Base-by-base conservation (phyloP, 2,329 filamentous ascomycete species). In the Celoporthe dispersa region DNA sequence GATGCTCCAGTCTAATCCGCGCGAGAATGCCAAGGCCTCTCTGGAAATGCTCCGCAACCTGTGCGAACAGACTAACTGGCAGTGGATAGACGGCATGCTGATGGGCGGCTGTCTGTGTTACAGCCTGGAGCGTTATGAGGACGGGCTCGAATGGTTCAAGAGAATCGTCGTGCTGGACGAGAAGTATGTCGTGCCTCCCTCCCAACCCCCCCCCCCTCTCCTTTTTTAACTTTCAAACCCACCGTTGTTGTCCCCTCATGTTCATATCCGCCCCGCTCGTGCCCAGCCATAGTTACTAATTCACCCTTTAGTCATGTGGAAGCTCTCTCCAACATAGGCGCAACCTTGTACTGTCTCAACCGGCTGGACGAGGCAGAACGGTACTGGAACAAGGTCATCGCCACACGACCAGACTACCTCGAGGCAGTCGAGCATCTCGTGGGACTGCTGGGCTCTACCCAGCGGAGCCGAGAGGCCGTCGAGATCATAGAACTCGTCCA, bases 391-490 rank as follows among this genome's bases (percentile, higher is more conserved):
- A 89, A 88, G 71, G 94, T 94, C n/a, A 90, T 98, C 35, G 92
- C 90, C 77, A 83, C 93, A 69, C 90, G 93, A 11, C 96, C 96
- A 0, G 92, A 90, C 77, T 97, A 97, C 80, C 92, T 99, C 69
- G 96, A 99, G 81, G 94, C 96, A 9, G 94, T 96, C 2, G 96
- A 99, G 78, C 94, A 98, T 82, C 86, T 99, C 1, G 92, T 98
- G 39, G 94, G 94, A 1, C 84, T 98, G 62, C 81, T 98, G 25
- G 98, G 95, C 78, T 89, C 87, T 64, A 93, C 90, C 71, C 92
- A 97, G 70, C 88, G 94, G 72, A 92, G 90, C 64, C 90, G 87
- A 75, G 94, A 98, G 78, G 96, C 96, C 9, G 90, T 99, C 70
- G 89, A 91, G 64, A 90, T 97, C 65, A 97, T 99, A 74, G 89